Percentiles rank a stretch among this genome's conserved stretches.
phyloP scores from a whole-genome alignment of 192 early-diverging fungal species.

The Podila epigama region DNA sequence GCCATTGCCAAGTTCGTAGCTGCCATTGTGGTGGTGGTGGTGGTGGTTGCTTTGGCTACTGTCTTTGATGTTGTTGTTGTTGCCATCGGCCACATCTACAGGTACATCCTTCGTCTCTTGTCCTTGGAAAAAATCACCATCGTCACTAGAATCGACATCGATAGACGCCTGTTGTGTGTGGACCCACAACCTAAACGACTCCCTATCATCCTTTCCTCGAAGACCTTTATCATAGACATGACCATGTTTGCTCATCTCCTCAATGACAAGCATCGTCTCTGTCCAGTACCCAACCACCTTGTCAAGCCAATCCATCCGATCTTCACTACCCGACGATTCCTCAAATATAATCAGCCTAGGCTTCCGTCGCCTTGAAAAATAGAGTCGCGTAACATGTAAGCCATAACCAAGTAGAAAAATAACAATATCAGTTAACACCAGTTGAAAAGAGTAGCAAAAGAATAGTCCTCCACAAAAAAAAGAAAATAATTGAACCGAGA shows the following conservation, averaged over 20 bases:
- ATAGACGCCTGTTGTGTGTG: too few relatives aligned
- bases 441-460: not conserved
- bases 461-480: not conserved
- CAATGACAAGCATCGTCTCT: not conserved
- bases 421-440: not conserved
- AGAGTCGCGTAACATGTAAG: not conserved
- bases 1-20: too few relatives aligned
- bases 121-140: too few relatives aligned
- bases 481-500: not conserved
- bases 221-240: not conserved
- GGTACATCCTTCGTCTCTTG: too few relatives aligned
- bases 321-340: not conserved
- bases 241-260: not conserved
- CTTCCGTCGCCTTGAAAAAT: constrained; percentile 18
- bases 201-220: not conserved
- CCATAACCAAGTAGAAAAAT: not conserved
- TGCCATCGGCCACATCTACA: too few relatives aligned
- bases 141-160: too few relatives aligned
- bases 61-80: too few relatives aligned
- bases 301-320: constrained; percentile 11
- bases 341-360: constrained; percentile 18
- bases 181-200: constrained; percentile 15
- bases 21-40: too few relatives aligned
- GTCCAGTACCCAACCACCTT: constrained; percentile 24
- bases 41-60: too few relatives aligned